Evolutionary conservation across 2,329 filamentous ascomycete species (phyloP).

Genomic region (Monilinia fructicola): DNA sequence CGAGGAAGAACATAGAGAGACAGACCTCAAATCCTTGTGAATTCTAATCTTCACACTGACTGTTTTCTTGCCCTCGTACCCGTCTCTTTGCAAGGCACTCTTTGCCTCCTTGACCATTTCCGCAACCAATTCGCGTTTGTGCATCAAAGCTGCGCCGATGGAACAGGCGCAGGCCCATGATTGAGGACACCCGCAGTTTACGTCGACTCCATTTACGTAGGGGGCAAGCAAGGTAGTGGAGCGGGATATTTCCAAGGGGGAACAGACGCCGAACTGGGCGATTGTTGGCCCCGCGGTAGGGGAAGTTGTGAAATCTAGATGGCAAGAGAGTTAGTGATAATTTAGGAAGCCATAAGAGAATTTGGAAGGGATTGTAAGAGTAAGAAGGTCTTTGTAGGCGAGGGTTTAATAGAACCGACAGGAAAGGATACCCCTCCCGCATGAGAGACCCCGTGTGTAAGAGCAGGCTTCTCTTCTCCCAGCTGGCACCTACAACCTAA

Average conservation of each 20-base stretch:
- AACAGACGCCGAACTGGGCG: conserved; percentile 66
- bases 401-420: no score
- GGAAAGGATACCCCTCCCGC: no score
- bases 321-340: conserved; percentile 19
- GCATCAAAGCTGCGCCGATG: conserved; percentile 69
- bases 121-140: conserved; percentile 61
- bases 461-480: background rate
- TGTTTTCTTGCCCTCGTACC: conserved; percentile 51
- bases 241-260: conserved; percentile 59
- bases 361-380: no score
- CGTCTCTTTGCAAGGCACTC: conserved; percentile 50
- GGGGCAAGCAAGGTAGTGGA: conserved; percentile 62
- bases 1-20: background rate
- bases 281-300: conserved; percentile 58
- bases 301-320: conserved; percentile 60
- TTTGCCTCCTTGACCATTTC: conserved; percentile 63
- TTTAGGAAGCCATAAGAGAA: background rate
- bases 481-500: background rate
- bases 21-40: conserved; percentile 57
- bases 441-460: no score
- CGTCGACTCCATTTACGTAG: conserved; percentile 62
- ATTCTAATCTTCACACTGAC: conserved; percentile 71
- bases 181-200: conserved; percentile 74
- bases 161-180: conserved; percentile 69
- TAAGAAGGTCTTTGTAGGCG: no score